Evolutionary conservation across 192 early-diverging fungal species (phyloP).

Genomic region (Coemansia sp.): DNA sequence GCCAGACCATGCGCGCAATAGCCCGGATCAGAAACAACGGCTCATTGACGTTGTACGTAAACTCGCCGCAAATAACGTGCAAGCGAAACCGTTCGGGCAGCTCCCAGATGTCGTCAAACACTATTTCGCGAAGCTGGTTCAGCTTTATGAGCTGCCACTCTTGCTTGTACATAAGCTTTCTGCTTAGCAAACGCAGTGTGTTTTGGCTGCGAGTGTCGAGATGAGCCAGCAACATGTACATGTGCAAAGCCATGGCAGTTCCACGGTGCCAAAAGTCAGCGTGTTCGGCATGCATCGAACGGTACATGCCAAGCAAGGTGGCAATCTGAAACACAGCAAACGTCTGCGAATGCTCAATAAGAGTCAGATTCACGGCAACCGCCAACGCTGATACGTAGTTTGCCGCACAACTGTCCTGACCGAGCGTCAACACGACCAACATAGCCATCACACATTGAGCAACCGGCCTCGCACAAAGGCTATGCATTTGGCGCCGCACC

Average conservation of each 20-base stretch:
- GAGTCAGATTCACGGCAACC: neutral
- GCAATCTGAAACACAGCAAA: conserved; percentile 16
- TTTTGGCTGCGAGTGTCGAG: conserved; percentile 18
- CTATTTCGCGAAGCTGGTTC: conserved; percentile 19
- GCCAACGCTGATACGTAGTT: conserved; percentile 2
- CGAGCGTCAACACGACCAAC: neutral
- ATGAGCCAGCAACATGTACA: conserved; percentile 8
- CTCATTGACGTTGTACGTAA: conserved; percentile 33
- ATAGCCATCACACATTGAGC: neutral
- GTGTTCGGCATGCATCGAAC: conserved; percentile 4
- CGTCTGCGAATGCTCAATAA: neutral
- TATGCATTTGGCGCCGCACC: neutral
- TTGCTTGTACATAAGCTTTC: conserved; percentile 12
- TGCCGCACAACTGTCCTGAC: neutral
- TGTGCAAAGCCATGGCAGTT: neutral
- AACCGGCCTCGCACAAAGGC: neutral
- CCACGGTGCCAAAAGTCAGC: neutral
- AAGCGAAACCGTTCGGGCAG: conserved; percentile 28
- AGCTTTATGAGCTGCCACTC: conserved; percentile 27
- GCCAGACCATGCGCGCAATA: conserved; percentile 38
- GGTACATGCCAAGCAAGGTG: conserved; percentile 18
- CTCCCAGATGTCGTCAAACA: conserved; percentile 19
- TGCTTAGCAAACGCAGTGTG: neutral
- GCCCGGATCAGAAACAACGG: conserved; percentile 39
- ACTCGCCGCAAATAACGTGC: conserved; percentile 13